These are phyloP conservation scores for Triangularia verruculosa DNA, from an alignment of 2,329 filamentous ascomycete species.

Conservation along the genomic window DNA sequence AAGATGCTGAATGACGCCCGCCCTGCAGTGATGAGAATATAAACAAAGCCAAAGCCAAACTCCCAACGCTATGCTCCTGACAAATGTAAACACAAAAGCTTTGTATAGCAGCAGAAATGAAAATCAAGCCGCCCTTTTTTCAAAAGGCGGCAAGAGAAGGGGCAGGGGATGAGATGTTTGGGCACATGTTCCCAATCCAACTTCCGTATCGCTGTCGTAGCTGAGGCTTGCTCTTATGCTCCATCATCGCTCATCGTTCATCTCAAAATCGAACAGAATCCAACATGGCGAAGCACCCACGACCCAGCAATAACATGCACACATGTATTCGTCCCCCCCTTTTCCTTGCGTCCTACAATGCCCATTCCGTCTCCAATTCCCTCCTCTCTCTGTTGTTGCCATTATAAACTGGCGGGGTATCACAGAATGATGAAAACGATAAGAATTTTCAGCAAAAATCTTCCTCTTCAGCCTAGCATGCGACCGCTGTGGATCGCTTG, in stretches of 20 bases:
- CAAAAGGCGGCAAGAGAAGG: background rate
- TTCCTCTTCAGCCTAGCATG: conserved; percentile 43
- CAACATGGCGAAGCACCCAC: conserved; percentile 2
- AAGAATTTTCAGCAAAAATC: background rate
- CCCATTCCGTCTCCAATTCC: background rate
- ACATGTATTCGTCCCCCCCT: background rate
- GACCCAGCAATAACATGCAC: background rate
- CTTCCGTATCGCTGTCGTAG: background rate
- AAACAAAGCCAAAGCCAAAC: background rate
- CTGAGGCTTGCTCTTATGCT: background rate
- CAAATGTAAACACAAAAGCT: background rate
- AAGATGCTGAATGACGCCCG: background rate
- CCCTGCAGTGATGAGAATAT: background rate
- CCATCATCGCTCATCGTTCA: background rate
- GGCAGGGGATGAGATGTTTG: background rate
- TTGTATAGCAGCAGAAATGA: background rate
- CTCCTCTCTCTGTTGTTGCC: conserved; percentile 2
- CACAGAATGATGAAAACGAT: conserved; percentile 15
- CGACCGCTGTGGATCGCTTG: conserved; percentile 54
- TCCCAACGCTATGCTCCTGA: background rate
- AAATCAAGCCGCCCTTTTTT: background rate
- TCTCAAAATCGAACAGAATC: background rate
- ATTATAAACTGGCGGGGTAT: conserved; percentile 9
- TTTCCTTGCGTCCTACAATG: background rate
- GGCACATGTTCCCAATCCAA: background rate